phyloP scores from a whole-genome alignment of 768 basidiomycete genomes.

The Piloderma croceum region DNA sequence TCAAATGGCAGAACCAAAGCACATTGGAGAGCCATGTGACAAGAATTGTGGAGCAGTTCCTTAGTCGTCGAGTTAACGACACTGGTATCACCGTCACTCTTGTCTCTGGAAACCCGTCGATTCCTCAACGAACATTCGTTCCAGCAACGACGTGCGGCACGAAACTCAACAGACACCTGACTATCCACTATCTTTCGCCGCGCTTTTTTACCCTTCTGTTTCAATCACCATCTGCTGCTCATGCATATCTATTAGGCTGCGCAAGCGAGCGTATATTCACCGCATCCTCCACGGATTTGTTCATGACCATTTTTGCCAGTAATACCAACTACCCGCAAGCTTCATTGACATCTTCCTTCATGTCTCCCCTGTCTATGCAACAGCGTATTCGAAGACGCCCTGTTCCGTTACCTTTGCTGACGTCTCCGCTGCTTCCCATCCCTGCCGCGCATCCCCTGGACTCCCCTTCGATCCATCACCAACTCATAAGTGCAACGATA shows the following conservation, averaged over 20 bases:
- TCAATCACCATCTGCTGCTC: slow-evolving; percentile 36
- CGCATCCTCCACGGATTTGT: slow-evolving; percentile 25
- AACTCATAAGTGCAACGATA: no score
- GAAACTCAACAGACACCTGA: slow-evolving; percentile 14
- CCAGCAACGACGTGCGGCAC: neutral
- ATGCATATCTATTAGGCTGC: slow-evolving; percentile 19
- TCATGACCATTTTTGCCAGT: slow-evolving; percentile 30
- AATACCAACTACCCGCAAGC: no score
- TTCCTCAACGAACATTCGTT: slow-evolving; percentile 14
- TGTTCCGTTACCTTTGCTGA: slow-evolving; percentile 8
- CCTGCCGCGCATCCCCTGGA: slow-evolving; percentile 27
- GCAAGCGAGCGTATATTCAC: neutral
- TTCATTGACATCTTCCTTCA: no score
- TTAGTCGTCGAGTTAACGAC: slow-evolving; percentile 30
- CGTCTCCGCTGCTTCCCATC: slow-evolving; percentile 12
- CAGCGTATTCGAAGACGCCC: slow-evolving; percentile 3
- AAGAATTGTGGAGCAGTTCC: slow-evolving; percentile 23
- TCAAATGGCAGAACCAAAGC: slow-evolving; percentile 30
- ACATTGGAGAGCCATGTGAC: slow-evolving; percentile 25
- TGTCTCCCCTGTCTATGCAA: no score
- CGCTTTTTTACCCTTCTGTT: slow-evolving; percentile 45
- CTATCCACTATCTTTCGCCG: slow-evolving; percentile 39
- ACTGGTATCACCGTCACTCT: slow-evolving; percentile 33
- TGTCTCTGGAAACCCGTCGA: slow-evolving; percentile 28
- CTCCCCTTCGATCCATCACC: slow-evolving; percentile 8